These are phyloP conservation scores for Fraxinus quadrangulata DNA, from an alignment of 257 asterid species.

Conservation along the genomic window DNA sequence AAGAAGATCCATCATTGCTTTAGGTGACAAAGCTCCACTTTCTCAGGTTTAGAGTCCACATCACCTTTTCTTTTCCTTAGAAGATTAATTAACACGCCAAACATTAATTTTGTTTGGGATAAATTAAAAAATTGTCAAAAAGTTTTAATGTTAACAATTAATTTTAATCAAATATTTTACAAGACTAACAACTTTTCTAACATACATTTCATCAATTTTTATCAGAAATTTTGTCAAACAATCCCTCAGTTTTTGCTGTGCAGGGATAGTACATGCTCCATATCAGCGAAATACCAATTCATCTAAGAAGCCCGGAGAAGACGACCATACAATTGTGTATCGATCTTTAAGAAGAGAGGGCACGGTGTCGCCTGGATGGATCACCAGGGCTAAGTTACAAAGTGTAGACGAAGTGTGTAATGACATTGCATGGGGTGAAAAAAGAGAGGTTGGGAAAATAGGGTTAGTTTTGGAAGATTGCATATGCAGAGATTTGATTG, in stretches of 20 bases:
- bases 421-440: slow-evolving; percentile 73
- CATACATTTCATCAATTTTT: neutral
- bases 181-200: no score
- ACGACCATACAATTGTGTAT: slow-evolving; percentile 33
- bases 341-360: slow-evolving; percentile 41
- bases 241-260: neutral
- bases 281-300: slow-evolving; percentile 30
- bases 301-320: slow-evolving; percentile 48
- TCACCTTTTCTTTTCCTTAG: slow-evolving; percentile 22
- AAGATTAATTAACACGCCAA: neutral
- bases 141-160: no score
- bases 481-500: slow-evolving; percentile 66
- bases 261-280: slow-evolving; percentile 11
- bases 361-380: slow-evolving; percentile 35
- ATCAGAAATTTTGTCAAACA: no score
- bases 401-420: slow-evolving; percentile 77
- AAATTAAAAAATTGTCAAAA: no score
- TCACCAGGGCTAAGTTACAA: slow-evolving; percentile 61
- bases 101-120: no score
- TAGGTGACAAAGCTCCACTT: slow-evolving; percentile 43
- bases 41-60: slow-evolving; percentile 45
- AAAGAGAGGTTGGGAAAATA: slow-evolving; percentile 64
- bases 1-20: slow-evolving; percentile 42
- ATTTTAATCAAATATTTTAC: no score
- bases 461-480: slow-evolving; percentile 65